phyloP scores from a whole-genome alignment of 345 rosid species.

The Citrus glauca region DNA sequence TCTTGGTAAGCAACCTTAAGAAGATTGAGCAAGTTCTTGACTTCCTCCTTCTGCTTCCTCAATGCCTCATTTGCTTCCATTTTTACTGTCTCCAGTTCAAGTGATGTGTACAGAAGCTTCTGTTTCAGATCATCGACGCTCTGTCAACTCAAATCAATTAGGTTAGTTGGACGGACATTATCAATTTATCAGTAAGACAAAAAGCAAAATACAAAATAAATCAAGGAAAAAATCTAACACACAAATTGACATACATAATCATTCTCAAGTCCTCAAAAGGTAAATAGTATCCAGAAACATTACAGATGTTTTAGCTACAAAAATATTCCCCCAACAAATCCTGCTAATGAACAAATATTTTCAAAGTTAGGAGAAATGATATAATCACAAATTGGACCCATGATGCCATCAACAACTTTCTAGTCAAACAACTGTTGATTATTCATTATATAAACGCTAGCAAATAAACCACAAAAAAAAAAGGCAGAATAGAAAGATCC shows the following conservation, averaged over 20 bases:
- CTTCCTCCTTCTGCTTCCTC: constrained; percentile 48
- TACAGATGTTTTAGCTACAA: background rate
- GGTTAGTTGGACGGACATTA: background rate
- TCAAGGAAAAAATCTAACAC: background rate
- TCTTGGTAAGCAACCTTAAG: constrained; percentile 62
- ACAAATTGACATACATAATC: background rate
- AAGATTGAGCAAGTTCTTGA: constrained; percentile 42
- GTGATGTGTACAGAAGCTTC: constrained; percentile 52
- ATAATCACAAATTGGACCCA: constrained; percentile 19
- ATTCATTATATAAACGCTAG: background rate
- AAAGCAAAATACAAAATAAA: background rate
- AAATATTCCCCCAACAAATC: background rate
- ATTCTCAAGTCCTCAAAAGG: background rate
- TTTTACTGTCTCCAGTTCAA: constrained; percentile 64
- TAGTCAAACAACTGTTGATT: constrained; percentile 17
- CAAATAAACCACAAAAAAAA: background rate
- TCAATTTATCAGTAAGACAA: background rate
- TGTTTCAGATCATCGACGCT: constrained; percentile 57
- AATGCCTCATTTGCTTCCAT: constrained; percentile 55
- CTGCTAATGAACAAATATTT: constrained; percentile 10
- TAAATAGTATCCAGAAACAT: background rate
- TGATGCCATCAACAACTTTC: constrained; percentile 8
- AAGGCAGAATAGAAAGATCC: background rate
- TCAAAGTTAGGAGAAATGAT: constrained; percentile 24
- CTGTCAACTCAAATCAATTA: constrained; percentile 33